These are phyloP conservation scores for Lentinula detonsa DNA, from an alignment of 768 basidiomycete genomes.

Conservation along the genomic window DNA sequence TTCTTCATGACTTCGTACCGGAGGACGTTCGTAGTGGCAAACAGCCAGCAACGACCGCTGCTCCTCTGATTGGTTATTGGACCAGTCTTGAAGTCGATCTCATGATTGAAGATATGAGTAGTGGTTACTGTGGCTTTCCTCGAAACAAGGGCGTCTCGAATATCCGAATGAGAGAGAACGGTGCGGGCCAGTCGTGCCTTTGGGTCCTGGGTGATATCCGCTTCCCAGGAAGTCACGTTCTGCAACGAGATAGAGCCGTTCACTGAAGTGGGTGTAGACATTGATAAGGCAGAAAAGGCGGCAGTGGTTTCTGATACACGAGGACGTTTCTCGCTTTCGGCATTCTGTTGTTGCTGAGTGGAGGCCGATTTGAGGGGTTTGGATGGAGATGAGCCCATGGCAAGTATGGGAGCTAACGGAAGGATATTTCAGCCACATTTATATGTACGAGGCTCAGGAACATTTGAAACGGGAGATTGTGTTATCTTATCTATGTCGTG, in stretches of 20 bases:
- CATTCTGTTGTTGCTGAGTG: background rate
- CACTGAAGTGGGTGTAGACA: slow-evolving; percentile 37
- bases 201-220: slow-evolving; percentile 41
- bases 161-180: slow-evolving; percentile 63
- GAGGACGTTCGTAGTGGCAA: slow-evolving; percentile 85
- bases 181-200: slow-evolving; percentile 73
- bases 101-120: slow-evolving; percentile 77
- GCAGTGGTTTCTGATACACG: slow-evolving; percentile 10
- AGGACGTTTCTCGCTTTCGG: background rate
- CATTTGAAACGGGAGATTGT: background rate
- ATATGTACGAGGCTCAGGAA: background rate
- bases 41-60: slow-evolving; percentile 93
- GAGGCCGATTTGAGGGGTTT: background rate
- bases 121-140: slow-evolving; percentile 59
- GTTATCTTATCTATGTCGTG: background rate
- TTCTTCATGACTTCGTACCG: slow-evolving; percentile 82
- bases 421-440: background rate
- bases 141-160: slow-evolving; percentile 55
- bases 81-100: slow-evolving; percentile 73
- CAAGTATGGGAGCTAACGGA: background rate
- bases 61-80: slow-evolving; percentile 85
- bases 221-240: slow-evolving; percentile 67
- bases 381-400: slow-evolving; percentile 3
- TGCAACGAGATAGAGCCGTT: slow-evolving; percentile 57
- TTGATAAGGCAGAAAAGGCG: slow-evolving; percentile 25